Percentiles rank a stretch among this genome's conserved stretches.
Evolutionary conservation across 371 early-diverging fungal species (phyloP).

Genomic region (Blastocladiella emersonii): DNA sequence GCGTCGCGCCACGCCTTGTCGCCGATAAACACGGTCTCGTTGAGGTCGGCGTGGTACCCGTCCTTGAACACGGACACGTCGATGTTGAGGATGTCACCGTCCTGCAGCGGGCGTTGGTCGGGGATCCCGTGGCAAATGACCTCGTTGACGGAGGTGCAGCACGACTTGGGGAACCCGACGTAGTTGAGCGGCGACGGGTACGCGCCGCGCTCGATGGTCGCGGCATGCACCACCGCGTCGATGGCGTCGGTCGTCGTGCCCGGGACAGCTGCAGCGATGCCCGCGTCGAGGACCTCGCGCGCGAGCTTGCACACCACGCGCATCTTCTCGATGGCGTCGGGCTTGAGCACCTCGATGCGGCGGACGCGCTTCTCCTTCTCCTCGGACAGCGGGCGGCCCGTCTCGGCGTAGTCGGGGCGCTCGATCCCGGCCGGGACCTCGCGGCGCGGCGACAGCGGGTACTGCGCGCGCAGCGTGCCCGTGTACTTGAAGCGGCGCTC

Average conservation of each 20-base stretch:
- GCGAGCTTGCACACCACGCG: slow-evolving; percentile 68
- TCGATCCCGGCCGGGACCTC: slow-evolving; percentile 56
- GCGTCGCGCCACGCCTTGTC: slow-evolving; percentile 8
- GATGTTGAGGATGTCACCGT: slow-evolving; percentile 86
- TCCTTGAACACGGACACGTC: slow-evolving; percentile 76
- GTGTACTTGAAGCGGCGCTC: slow-evolving; percentile 63
- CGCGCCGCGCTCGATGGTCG: slow-evolving; percentile 61
- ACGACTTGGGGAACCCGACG: slow-evolving; percentile 67
- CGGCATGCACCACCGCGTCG: slow-evolving; percentile 75
- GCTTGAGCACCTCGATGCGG: slow-evolving; percentile 47
- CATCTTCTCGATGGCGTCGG: slow-evolving; percentile 63
- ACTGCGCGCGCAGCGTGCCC: slow-evolving; percentile 66
- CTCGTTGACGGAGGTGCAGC: slow-evolving; percentile 72
- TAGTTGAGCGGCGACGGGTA: slow-evolving; percentile 90
- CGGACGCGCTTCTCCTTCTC: slow-evolving; percentile 37
- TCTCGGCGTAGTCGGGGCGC: slow-evolving; percentile 70
- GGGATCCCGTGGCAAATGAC: slow-evolving; percentile 89
- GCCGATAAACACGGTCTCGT: slow-evolving; percentile 75
- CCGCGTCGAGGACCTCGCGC: slow-evolving; percentile 72
- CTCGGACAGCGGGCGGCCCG: slow-evolving; percentile 53
- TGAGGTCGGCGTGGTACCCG: slow-evolving; percentile 85
- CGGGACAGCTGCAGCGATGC: slow-evolving; percentile 53
- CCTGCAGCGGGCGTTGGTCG: slow-evolving; percentile 56
- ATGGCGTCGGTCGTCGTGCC: slow-evolving; percentile 89
- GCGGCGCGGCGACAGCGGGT: slow-evolving; percentile 68